Base-by-base conservation (phyloP, 495 filamentous ascomycete genomes). In the Lentithecium fluviatile region DNA sequence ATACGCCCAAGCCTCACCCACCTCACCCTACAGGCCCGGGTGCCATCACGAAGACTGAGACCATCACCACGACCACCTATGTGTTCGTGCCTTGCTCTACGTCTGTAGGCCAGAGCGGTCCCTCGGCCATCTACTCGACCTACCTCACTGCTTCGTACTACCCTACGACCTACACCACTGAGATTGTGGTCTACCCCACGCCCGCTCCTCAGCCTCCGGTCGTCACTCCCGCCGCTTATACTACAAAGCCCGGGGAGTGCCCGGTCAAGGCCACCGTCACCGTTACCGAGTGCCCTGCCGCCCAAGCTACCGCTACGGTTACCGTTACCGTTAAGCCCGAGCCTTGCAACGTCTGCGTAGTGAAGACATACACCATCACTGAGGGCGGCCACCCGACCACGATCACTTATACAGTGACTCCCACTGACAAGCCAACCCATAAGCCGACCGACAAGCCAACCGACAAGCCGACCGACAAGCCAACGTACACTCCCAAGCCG, bases 1-100 rank as follows among this genome's bases (percentile, higher is more conserved):
- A 34, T 49, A 19, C 12, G 23, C 17, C 21, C 36, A 40, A 49
- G 19, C 29, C 47, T 19, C n/a, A 26, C 42, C 29, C 40, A 20
- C 25, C 11, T 24, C 15, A 56, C 36, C 49, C 43, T 13, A 12
- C 19, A 4, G 40, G 40, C 40, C 40, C 4, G 3, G 40, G 40
- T 6, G 21, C 61, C 13, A 23, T 55, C 48, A 52, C 46, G 32
- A 20, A 58, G 23, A 53, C 59, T 17, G 56, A 53, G 7, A 69
- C 59, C 21, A 62, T 70, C 26, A 70, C 67, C 11, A 67, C 53
- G 0, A 69, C 59, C 7, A 62, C 66, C 54, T 72, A 67, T 26
- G 64, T 51, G 10, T 74, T 65, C 45, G 69, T 73, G 19, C 73
- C 73, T 17, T 71, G 67, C 62, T 75, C 73, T 6, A 73, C 62